Conservation (phyloP, 2,329 filamentous ascomycete genomes). For the Colletotrichum sp. region DNA sequence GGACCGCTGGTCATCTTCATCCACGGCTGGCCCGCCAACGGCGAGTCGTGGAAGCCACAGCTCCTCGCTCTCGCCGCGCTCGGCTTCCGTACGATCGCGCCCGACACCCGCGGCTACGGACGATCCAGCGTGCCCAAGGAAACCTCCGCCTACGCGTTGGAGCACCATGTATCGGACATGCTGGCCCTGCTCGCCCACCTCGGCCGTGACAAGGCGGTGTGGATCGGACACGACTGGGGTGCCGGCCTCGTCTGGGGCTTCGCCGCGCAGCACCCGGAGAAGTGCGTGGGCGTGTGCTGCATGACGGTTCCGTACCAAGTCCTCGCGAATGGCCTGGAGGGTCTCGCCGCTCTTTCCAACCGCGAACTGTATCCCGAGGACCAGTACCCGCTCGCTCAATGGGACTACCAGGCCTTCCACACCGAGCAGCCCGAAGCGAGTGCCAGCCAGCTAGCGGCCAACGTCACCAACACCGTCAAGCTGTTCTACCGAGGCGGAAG, state of each 20-base stretch:
- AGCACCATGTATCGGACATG: slow-evolving; percentile 35
- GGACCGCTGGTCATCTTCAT: slow-evolving; percentile 36
- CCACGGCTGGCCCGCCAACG: slow-evolving; percentile 42
- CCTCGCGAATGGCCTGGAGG: slow-evolving; percentile 44
- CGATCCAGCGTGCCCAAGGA: slow-evolving; percentile 33
- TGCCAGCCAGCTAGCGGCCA: slow-evolving; percentile 19
- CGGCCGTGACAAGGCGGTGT: slow-evolving; percentile 43
- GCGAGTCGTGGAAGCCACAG: slow-evolving; percentile 34
- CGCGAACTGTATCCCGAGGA: slow-evolving; percentile 49
- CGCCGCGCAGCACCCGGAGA: slow-evolving; percentile 31
- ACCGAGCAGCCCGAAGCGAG: slow-evolving; percentile 28
- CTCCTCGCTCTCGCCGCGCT: slow-evolving; percentile 29
- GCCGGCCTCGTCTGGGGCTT: slow-evolving; percentile 28
- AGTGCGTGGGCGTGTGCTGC: slow-evolving; percentile 26
- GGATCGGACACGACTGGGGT: slow-evolving; percentile 53
- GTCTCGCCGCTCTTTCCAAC: slow-evolving; percentile 38
- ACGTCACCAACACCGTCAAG: slow-evolving; percentile 22
- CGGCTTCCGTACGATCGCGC: slow-evolving; percentile 36
- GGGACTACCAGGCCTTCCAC: slow-evolving; percentile 34
- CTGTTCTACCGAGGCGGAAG: not conserved
- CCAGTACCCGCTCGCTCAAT: slow-evolving; percentile 38
- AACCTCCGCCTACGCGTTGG: slow-evolving; percentile 32
- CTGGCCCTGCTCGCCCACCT: slow-evolving; percentile 35
- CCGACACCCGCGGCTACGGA: slow-evolving; percentile 42
- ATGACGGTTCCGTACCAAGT: slow-evolving; percentile 44